These are phyloP conservation scores for Ogataea hybrid DNA, from an alignment of 1,139 yeast species.

Conservation along the genomic window DNA sequence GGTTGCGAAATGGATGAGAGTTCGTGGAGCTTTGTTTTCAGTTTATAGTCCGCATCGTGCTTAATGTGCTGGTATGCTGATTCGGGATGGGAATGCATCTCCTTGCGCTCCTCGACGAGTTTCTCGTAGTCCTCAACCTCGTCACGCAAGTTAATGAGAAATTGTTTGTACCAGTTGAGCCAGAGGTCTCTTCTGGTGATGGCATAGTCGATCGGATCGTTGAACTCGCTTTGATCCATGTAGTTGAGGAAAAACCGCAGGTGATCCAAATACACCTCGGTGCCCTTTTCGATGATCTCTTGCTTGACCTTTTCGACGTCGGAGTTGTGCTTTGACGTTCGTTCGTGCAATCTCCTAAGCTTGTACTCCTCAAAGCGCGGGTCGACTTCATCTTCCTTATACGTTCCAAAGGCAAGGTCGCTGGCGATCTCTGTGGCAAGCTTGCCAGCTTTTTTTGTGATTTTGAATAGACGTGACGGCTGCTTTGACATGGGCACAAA, in stretches of 20 bases:
- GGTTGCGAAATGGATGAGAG: constrained; percentile 15
- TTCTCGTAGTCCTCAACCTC: constrained; percentile 20
- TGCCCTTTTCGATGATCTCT: constrained; percentile 17
- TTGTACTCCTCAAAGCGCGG: constrained; percentile 14
- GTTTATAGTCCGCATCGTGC: constrained; percentile 12
- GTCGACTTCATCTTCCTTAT: constrained; percentile 14
- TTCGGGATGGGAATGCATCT: background rate
- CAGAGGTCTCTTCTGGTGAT: constrained; percentile 30
- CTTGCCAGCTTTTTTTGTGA: constrained; percentile 27
- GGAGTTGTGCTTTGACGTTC: constrained; percentile 9
- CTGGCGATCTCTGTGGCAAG: constrained; percentile 29
- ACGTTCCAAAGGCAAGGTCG: constrained; percentile 31
- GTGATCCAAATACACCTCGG: constrained; percentile 28
- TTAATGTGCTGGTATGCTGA: constrained; percentile 12
- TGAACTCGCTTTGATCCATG: constrained; percentile 30
- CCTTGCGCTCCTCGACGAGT: constrained; percentile 8
- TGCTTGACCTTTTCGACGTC: constrained; percentile 14
- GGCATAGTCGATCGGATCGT: constrained; percentile 31
- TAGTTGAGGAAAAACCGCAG: constrained; percentile 30
- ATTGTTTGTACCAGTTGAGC: constrained; percentile 27
- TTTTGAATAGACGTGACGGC: constrained; percentile 14
- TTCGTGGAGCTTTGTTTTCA: constrained; percentile 16
- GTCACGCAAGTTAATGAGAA: constrained; percentile 15
- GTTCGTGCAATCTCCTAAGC: constrained; percentile 11
- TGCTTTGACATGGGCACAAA: constrained; percentile 13